phyloP scores from a whole-genome alignment of 1,284 basidiomycete genomes.

The Naganishia sp. region DNA sequence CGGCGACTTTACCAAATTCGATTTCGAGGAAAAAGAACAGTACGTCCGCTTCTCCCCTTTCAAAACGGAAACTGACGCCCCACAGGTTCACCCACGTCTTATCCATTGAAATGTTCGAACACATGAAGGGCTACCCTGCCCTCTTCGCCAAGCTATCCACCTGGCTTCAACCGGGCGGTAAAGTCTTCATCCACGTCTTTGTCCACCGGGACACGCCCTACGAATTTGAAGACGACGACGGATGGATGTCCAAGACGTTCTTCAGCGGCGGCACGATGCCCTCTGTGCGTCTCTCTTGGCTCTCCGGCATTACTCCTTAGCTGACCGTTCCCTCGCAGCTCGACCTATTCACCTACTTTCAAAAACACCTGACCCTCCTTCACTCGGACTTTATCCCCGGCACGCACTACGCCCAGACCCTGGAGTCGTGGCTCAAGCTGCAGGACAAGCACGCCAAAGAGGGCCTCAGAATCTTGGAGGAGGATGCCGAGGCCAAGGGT shows the following conservation, averaged over 20 bases:
- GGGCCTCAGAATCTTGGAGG: constrained; percentile 61
- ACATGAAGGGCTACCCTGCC: constrained; percentile 74
- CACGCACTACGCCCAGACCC: constrained; percentile 66
- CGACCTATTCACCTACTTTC: constrained; percentile 72
- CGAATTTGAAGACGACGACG: constrained; percentile 71
- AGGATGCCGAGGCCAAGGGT: constrained; percentile 59
- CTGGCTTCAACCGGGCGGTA: constrained; percentile 63
- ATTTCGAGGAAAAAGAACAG: constrained; percentile 61
- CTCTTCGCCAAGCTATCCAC: constrained; percentile 68
- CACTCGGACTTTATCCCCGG: constrained; percentile 69
- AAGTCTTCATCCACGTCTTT: constrained; percentile 73
- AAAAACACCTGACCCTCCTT: constrained; percentile 64
- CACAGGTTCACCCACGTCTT: constrained; percentile 70
- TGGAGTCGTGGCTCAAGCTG: constrained; percentile 67
- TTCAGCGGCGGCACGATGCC: constrained; percentile 63
- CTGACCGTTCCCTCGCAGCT: constrained; percentile 56
- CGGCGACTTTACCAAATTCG: constrained; percentile 68
- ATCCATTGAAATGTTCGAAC: constrained; percentile 82
- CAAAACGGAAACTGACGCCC: constrained; percentile 1
- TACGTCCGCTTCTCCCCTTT: constrained; percentile 44
- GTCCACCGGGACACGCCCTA: constrained; percentile 69
- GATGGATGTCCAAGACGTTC: constrained; percentile 74
- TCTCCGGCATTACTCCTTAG: neutral
- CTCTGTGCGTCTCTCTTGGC: constrained; percentile 28
- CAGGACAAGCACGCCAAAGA: constrained; percentile 62